Base-by-base conservation (phyloP, 2,329 filamentous ascomycete genomes). In the Dactylellina sp. region DNA sequence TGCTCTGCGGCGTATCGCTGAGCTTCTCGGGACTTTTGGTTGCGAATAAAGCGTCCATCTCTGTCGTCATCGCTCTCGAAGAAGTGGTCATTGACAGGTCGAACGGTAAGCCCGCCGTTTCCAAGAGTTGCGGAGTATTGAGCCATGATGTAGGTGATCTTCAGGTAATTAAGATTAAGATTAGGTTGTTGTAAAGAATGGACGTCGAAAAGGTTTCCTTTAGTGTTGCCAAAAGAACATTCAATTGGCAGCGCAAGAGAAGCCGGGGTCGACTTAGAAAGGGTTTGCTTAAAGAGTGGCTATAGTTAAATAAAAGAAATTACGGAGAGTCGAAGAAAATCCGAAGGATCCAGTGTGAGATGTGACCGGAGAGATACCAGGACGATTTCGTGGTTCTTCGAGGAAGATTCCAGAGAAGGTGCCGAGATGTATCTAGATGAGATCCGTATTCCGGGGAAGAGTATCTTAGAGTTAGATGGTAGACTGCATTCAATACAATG, bases 1-100 rank as follows among this genome's bases (percentile, higher is more conserved):
- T 89, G 89, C 83, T 94, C 88, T 74, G 89, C 85, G 76, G 89
- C 61, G 20, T 65, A 65, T 24, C 68, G 68, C 44, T 65, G 68
- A 11, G 68, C 68, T 46, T 72, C 68, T 32, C 61, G 52, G 24
- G 53, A 47, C 35, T 72, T 72, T n/a, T 28, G 25, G 47, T 39
- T 55, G 9, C 68, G 53, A 35, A 61, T 47, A 16, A 59, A 65
- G 18, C 68, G 53, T 18, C 44, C 61, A 24, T 61, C 39, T 22
- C 53, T 22, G 39, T 63, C 50, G 22, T 65, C 61, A 18, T 72
- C 68, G 24, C 18, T 49, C 16, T 72, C 68, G 24, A 72, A 72
- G 32, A 72, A 72, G 28, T 72, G 68, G 25, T 72, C 68, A 40
- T 72, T 72, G 49, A 72, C 68, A 5, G 68, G 47, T 42, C 68